A percentile compares a stretch with the other conserved stretches of the same genome.
These are phyloP conservation scores for Microcyclospora tardicrescens DNA, from an alignment of 2,329 filamentous ascomycete species.

Conservation along the genomic window DNA sequence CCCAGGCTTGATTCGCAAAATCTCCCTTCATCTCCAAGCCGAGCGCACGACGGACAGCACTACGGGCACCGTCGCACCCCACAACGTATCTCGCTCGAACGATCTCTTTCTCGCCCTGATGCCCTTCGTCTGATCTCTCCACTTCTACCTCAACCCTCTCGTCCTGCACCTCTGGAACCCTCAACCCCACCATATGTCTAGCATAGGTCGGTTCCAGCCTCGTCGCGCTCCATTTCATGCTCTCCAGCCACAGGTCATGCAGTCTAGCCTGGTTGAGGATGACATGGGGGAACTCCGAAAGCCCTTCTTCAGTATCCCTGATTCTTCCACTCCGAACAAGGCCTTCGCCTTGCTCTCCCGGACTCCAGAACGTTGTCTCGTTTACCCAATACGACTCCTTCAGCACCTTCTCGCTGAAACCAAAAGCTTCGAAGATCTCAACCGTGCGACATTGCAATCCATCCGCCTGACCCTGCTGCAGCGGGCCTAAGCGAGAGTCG, in stretches of 20 bases:
- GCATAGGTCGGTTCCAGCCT: slow-evolving; percentile 20
- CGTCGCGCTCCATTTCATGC: slow-evolving; percentile 21
- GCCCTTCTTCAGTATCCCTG: slow-evolving; percentile 47
- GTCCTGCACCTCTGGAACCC: slow-evolving; percentile 9
- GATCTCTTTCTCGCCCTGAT: slow-evolving; percentile 18
- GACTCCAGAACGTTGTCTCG: slow-evolving; percentile 51
- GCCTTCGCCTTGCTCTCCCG: slow-evolving; percentile 40
- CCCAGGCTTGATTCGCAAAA: slow-evolving; percentile 24
- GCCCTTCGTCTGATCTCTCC: slow-evolving; percentile 24
- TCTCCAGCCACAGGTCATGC: slow-evolving; percentile 36
- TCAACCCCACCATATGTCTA: slow-evolving; percentile 12
- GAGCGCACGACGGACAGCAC: slow-evolving; percentile 17
- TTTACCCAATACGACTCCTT: slow-evolving; percentile 56
- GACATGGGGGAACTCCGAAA: slow-evolving; percentile 52
- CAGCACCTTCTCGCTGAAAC: slow-evolving; percentile 50
- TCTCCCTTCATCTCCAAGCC: slow-evolving; percentile 24
- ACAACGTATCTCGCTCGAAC: slow-evolving; percentile 23
- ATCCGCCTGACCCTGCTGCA: slow-evolving; percentile 33
- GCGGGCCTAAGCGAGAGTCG: slow-evolving; percentile 17
- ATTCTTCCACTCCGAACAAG: slow-evolving; percentile 48
- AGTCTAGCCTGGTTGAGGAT: slow-evolving; percentile 60
- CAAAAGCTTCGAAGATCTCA: slow-evolving; percentile 63
- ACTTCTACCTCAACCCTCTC: slow-evolving; percentile 43
- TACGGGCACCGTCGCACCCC: slow-evolving; percentile 24
- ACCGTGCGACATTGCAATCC: slow-evolving; percentile 53